Conservation (phyloP, 2,329 filamentous ascomycete genomes). For the Calonectria crousiana region DNA sequence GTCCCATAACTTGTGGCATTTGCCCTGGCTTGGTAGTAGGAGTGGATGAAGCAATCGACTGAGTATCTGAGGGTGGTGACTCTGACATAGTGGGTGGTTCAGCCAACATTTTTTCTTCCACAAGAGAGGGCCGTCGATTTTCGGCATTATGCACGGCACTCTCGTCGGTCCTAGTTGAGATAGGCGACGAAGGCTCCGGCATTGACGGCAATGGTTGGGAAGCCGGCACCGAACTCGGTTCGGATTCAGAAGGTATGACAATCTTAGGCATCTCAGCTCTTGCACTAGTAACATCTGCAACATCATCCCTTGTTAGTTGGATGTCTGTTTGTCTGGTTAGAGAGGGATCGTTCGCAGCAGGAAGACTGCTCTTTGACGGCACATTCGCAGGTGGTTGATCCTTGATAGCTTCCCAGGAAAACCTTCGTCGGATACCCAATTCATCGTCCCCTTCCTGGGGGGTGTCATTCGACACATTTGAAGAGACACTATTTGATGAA, state of each 20-base stretch:
- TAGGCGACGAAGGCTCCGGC: slow-evolving; percentile 59
- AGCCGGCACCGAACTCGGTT: slow-evolving; percentile 35
- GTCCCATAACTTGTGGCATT: slow-evolving; percentile 62
- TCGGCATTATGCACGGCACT: slow-evolving; percentile 38
- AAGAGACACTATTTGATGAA: not conserved
- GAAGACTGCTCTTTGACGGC: slow-evolving; percentile 17
- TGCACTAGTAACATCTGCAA: slow-evolving; percentile 22
- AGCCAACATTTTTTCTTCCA: slow-evolving; percentile 59
- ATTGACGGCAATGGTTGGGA: slow-evolving; percentile 34
- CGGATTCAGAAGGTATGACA: slow-evolving; percentile 39
- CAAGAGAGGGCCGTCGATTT: slow-evolving; percentile 52
- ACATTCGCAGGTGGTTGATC: slow-evolving; percentile 20
- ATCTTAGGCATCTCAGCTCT: slow-evolving; percentile 35
- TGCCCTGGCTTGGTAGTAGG: slow-evolving; percentile 28
- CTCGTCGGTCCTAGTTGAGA: slow-evolving; percentile 53
- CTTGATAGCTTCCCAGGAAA: slow-evolving; percentile 53
- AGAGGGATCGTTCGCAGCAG: slow-evolving; percentile 26
- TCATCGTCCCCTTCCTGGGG: slow-evolving; percentile 10
- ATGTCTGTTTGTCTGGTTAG: slow-evolving; percentile 24
- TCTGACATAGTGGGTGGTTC: slow-evolving; percentile 52
- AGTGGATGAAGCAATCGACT: slow-evolving; percentile 46
- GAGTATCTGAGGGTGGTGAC: slow-evolving; percentile 53
- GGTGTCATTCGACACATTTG: slow-evolving; percentile 19
- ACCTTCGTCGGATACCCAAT: slow-evolving; percentile 44
- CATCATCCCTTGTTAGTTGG: slow-evolving; percentile 29